Evolutionary conservation across 2,329 filamentous ascomycete species (phyloP).

Genomic region (Mollisia scopiformis): DNA sequence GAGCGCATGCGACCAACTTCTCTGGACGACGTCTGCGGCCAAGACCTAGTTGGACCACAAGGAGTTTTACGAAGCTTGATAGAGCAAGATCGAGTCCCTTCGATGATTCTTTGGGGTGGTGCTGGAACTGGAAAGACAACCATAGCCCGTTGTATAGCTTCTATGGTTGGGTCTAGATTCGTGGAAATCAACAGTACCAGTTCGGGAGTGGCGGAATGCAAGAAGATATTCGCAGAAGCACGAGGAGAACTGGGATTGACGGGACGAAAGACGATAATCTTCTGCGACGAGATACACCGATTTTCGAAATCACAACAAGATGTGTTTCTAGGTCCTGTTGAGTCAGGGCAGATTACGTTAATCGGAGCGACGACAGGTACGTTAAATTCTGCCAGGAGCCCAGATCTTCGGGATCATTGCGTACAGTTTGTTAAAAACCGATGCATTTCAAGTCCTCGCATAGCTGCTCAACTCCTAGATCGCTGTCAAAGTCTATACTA

Average conservation of each 20-base stretch:
- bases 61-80: conserved; percentile 89
- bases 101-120: conserved; percentile 92
- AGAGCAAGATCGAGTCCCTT: conserved; percentile 82
- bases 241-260: conserved; percentile 78
- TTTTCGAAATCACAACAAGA: conserved; percentile 82
- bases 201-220: conserved; percentile 85
- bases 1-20: conserved; percentile 89
- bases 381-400: too few relatives aligned
- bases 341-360: conserved; percentile 85
- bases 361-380: conserved; percentile 95
- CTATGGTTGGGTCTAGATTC: conserved; percentile 80
- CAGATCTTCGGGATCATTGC: too few relatives aligned
- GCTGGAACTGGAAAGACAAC: conserved; percentile 87
- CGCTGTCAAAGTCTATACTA: too few relatives aligned
- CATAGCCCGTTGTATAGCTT: conserved; percentile 88
- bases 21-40: conserved; percentile 86
- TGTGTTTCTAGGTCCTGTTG: conserved; percentile 90
- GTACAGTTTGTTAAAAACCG: too few relatives aligned
- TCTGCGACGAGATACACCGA: conserved; percentile 81
- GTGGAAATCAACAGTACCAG: conserved; percentile 96
- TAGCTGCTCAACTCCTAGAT: too few relatives aligned
- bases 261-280: conserved; percentile 90
- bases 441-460: too few relatives aligned
- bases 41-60: conserved; percentile 83
- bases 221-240: conserved; percentile 87